Evolutionary conservation across 2,329 filamentous ascomycete genomes (phyloP).

Genomic region (Mycosphaerella sp.): DNA sequence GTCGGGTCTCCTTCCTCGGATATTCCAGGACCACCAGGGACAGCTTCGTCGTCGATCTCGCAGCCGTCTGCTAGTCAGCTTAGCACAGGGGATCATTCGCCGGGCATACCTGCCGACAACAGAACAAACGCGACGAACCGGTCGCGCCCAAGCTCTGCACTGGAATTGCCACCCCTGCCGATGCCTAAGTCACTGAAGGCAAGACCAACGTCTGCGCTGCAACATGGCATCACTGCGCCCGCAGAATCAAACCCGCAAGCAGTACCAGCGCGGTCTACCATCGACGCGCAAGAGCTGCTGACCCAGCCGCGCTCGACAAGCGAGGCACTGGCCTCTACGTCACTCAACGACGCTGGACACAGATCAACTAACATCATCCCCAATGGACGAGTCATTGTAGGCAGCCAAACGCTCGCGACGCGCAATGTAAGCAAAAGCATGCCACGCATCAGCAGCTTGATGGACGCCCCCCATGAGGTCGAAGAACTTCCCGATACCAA

Average conservation of each 20-base stretch:
- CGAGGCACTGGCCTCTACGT: neutral
- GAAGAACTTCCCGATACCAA: slow-evolving; percentile 17
- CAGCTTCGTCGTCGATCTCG: neutral
- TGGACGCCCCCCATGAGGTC: slow-evolving; percentile 28
- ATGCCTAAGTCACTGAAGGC: slow-evolving; percentile 5
- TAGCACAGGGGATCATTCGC: neutral
- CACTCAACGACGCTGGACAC: neutral
- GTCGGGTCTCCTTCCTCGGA: neutral
- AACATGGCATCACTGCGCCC: neutral
- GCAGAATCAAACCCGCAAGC: neutral
- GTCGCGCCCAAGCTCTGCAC: slow-evolving; percentile 12
- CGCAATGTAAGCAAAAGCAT: neutral
- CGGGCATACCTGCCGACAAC: neutral
- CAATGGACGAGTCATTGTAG: slow-evolving; percentile 19
- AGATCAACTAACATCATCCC: neutral
- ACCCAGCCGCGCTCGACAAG: neutral
- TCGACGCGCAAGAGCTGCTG: neutral
- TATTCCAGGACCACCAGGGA: neutral
- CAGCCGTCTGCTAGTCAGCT: neutral
- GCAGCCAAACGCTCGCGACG: slow-evolving; percentile 4
- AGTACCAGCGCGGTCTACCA: neutral
- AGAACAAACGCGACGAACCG: neutral
- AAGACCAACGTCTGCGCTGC: neutral
- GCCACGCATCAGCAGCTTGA: slow-evolving; percentile 22
- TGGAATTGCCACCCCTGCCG: slow-evolving; percentile 9